These are phyloP conservation scores for Chlamydomonas schloesseri DNA, from an alignment of 139 green algal genomes.

Conservation along the genomic window DNA sequence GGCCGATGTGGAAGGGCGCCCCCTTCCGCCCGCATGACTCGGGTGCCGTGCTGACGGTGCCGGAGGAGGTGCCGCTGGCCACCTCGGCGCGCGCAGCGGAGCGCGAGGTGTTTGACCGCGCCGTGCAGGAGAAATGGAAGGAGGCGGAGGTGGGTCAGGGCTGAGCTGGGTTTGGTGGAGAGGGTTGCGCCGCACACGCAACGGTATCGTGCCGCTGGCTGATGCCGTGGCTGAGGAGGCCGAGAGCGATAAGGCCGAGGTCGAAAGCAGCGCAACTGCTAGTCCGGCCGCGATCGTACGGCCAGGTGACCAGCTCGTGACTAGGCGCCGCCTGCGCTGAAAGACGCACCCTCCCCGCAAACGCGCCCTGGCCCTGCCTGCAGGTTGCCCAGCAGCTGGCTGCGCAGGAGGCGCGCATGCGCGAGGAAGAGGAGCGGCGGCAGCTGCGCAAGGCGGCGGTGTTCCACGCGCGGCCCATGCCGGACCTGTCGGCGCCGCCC, in stretches of 20 bases:
- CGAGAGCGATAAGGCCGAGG: no score
- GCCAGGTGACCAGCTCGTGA: no score
- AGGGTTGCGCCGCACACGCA: no score
- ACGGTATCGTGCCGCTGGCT: no score
- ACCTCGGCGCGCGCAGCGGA: conserved; percentile 52
- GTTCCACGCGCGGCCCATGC: conserved; percentile 56
- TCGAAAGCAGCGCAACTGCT: no score
- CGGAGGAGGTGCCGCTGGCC: conserved; percentile 50
- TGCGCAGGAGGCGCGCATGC: conserved; percentile 43
- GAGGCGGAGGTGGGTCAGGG: conserved; percentile 46
- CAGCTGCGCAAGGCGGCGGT: conserved; percentile 16
- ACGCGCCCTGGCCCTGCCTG: no score
- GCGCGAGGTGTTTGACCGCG: conserved; percentile 60
- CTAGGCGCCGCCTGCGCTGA: no score
- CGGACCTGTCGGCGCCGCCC: conserved; percentile 34
- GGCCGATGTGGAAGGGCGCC: conserved; percentile 51
- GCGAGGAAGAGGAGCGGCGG: conserved; percentile 43
- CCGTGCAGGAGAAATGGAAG: conserved; percentile 48
- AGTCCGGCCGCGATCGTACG: no score
- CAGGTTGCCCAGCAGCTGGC: background rate
- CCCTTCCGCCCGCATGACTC: conserved; percentile 47
- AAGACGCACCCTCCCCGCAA: no score
- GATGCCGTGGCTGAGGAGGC: no score
- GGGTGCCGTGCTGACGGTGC: conserved; percentile 57
- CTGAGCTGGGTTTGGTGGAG: background rate